These are phyloP conservation scores for Ensete ventricosum DNA, from an alignment of 176 grass and related monocot species.

Conservation along the genomic window DNA sequence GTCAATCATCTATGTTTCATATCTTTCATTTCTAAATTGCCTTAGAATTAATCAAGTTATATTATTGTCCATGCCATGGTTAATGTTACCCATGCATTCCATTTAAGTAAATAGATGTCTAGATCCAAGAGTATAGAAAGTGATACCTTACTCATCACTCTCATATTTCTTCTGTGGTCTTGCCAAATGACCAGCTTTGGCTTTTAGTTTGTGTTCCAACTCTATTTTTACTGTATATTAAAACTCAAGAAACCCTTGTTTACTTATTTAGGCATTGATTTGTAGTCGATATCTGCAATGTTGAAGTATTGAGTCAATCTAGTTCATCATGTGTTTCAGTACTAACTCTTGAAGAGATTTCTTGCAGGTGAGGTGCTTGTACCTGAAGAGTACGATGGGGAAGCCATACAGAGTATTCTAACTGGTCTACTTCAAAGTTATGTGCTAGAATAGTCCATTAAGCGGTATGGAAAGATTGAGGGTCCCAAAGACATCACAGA, in stretches of 20 bases:
- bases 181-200: too few relatives aligned
- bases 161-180: neutral
- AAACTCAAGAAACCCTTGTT: too few relatives aligned
- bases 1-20: neutral
- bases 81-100: too few relatives aligned
- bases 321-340: neutral
- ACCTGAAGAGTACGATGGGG: conserved; percentile 92
- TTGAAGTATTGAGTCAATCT: neutral
- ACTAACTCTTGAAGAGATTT: neutral
- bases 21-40: neutral
- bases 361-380: conserved; percentile 67
- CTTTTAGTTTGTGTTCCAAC: too few relatives aligned
- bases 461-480: too few relatives aligned
- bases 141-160: neutral
- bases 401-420: conserved; percentile 51
- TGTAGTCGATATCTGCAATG: neutral
- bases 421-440: neutral
- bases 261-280: neutral
- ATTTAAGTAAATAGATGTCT: too few relatives aligned
- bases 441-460: too few relatives aligned
- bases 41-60: neutral
- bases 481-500: too few relatives aligned
- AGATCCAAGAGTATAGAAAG: too few relatives aligned
- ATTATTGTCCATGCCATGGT: too few relatives aligned
- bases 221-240: too few relatives aligned